A percentile compares a stretch with the other conserved stretches of the same genome.
These are phyloP conservation scores for Entomophthora muscae DNA, from an alignment of 371 early-diverging fungal genomes.

Conservation along the genomic window DNA sequence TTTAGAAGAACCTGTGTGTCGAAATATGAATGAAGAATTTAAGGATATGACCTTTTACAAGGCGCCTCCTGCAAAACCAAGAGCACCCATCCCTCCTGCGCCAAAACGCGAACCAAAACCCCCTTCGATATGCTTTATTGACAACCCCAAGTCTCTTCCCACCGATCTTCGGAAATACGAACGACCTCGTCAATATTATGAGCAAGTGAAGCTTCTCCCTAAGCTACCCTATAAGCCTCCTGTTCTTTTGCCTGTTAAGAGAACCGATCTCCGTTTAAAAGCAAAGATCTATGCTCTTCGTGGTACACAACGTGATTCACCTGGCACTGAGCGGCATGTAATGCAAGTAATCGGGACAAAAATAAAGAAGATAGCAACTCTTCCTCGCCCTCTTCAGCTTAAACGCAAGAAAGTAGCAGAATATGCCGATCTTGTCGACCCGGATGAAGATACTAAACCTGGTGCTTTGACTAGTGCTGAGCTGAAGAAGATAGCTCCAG, in stretches of 20 bases:
- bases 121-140: neutral
- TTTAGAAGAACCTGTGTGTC: no score
- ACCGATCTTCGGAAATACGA: neutral
- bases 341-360: neutral
- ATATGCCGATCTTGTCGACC: neutral
- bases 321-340: neutral
- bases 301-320: neutral
- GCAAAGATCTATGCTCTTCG: neutral
- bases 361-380: neutral
- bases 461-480: slow-evolving; percentile 29
- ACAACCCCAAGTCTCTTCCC: slow-evolving; percentile 2
- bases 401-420: neutral
- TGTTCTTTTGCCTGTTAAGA: neutral
- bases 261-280: neutral
- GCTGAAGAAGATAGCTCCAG: slow-evolving; percentile 53
- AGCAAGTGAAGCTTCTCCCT: neutral
- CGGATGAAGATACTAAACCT: neutral
- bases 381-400: neutral
- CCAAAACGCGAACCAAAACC: neutral
- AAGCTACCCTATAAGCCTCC: neutral
- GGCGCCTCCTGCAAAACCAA: neutral
- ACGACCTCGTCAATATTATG: neutral
- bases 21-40: neutral
- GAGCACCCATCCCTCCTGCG: neutral
- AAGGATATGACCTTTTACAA: neutral